Conservation (phyloP, 768 basidiomycete species). For the Tylopilus cervinicoccineus region DNA sequence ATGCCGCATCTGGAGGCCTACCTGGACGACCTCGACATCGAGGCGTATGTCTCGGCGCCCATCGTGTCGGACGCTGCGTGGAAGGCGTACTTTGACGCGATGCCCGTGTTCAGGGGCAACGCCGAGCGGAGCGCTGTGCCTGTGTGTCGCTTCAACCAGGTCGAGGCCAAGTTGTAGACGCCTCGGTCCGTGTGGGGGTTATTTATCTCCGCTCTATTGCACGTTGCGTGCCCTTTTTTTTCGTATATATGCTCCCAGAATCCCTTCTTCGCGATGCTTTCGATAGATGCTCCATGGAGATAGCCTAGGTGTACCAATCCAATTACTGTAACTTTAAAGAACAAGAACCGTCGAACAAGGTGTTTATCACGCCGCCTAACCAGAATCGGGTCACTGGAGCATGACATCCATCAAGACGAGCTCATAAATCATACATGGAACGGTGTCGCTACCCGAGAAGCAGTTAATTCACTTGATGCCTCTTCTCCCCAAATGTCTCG, state of each 20-base stretch:
- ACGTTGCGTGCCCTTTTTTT: too few species aligned
- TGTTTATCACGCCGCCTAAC: too few species aligned
- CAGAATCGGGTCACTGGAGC: not conserved
- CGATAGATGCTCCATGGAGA: too few species aligned
- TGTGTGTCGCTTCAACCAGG: too few species aligned
- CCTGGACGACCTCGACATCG: conserved; percentile 43
- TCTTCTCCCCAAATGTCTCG: conserved; percentile 42
- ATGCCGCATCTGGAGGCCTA: conserved; percentile 35
- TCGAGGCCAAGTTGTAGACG: not conserved
- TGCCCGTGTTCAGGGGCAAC: conserved; percentile 43
- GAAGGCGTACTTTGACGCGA: conserved; percentile 40
- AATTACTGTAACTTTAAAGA: too few species aligned
- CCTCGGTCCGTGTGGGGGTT: too few species aligned
- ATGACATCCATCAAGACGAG: not conserved
- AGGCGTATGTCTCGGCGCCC: conserved; percentile 47
- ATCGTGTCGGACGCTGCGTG: conserved; percentile 49
- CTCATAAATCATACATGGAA: not conserved
- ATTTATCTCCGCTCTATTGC: too few species aligned
- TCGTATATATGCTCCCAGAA: too few species aligned
- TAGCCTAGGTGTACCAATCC: too few species aligned
- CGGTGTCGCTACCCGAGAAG: not conserved
- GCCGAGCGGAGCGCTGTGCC: conserved; percentile 17
- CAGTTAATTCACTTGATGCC: conserved; percentile 3
- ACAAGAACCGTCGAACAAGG: too few species aligned
- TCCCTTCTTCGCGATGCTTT: too few species aligned